Base-by-base conservation (phyloP, 139 green algal species). In the Chlamydomonas incerta region DNA sequence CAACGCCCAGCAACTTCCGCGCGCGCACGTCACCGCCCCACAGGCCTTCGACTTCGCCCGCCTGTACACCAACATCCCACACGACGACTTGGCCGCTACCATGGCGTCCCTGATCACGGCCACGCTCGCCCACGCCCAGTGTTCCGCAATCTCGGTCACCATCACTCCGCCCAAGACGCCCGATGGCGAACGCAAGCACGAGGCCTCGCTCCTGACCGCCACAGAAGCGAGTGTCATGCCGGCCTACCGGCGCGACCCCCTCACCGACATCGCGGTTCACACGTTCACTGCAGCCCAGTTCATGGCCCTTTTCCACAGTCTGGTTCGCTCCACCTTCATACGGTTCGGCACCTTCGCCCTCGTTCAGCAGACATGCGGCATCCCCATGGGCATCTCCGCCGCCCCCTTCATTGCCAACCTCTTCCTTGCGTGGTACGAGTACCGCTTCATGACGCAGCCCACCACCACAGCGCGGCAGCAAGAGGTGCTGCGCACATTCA, bases 391-490 rank as follows among this genome's bases (percentile, higher is more conserved):
- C 52, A 79, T 79, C 47, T 1, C 73, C 23, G 52, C 73, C 1
- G 73, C 73, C 14, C 73, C 73, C 0, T 67, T 35, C 73, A 80
- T 80, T 31, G 73, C 73, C 23, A 67, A 80, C 31, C 31, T 80
- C 20, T 80, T 80, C 73, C 52, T 80, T 23, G 73, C n/a, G 0
- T 67, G 69, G 69, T 58, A 50, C 23, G 33, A 72, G 18, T 72
- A 31, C 69, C 20, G 31, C 6, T 67, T 67, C 50, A 33, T 67
- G 15, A 8, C 6, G 1, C 73, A 67, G 24, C 28, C 29, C 63
- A 14, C 41, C 29, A 8, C 10, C 24, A 29, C 29, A 3, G 26
- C n/a, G 21, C 63, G 29, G n/a, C 63, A 3, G 29, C 21, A 10
- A 10, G 9, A 8, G 8, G 14, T 37, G 26, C 63, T 70, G 6